These are phyloP conservation scores for Hericium coralloides DNA, from an alignment of 768 basidiomycete genomes.

Conservation along the genomic window DNA sequence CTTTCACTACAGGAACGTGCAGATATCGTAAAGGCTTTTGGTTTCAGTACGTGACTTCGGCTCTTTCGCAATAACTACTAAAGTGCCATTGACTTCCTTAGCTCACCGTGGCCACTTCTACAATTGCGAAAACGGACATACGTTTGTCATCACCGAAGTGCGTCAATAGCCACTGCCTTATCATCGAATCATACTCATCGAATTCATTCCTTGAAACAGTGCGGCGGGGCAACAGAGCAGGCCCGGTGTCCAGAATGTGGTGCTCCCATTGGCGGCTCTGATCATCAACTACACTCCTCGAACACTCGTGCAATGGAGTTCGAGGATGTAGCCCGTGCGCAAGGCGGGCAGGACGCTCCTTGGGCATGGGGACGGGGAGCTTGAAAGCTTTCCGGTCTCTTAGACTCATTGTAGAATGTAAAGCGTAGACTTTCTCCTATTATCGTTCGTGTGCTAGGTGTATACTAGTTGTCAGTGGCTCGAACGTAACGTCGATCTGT, in stretches of 20 bases:
- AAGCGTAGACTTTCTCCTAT: too few species aligned
- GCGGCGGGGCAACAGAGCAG: constrained; percentile 44
- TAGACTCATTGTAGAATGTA: too few species aligned
- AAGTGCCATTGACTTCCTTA: not conserved
- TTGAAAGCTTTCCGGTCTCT: not conserved
- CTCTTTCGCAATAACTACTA: not conserved
- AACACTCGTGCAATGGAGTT: constrained; percentile 42
- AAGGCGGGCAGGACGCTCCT: constrained; percentile 21
- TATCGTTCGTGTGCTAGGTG: too few species aligned
- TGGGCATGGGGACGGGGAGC: constrained; percentile 23
- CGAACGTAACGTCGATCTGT: too few species aligned
- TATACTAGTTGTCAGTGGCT: too few species aligned
- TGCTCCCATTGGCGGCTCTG: constrained; percentile 39
- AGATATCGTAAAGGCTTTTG: constrained; percentile 21
- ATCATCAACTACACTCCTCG: constrained; percentile 30
- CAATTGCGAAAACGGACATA: constrained; percentile 44
- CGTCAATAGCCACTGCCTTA: constrained; percentile 1
- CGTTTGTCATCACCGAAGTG: constrained; percentile 51
- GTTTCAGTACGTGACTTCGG: constrained; percentile 14
- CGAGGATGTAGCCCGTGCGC: constrained; percentile 29
- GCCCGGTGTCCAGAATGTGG: constrained; percentile 51
- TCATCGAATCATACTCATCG: not conserved
- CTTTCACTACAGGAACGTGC: constrained; percentile 17
- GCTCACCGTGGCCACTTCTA: constrained; percentile 24
- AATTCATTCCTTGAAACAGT: constrained; percentile 25